Evolutionary conservation across 1,139 yeast species (phyloP).

Genomic region (Eremothecium cymbalariae): DNA sequence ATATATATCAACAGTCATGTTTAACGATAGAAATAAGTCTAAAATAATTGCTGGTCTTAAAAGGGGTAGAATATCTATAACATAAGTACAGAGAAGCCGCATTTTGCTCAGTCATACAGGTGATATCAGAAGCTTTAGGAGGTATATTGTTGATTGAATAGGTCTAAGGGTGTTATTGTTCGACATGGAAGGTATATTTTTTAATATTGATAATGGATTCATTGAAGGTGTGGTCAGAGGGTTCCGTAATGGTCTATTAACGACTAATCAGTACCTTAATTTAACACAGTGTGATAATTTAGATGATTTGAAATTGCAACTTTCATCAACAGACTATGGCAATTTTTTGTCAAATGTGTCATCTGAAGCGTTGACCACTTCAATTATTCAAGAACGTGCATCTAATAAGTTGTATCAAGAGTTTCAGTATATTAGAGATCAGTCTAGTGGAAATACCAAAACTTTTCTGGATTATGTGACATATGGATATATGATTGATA

Average conservation of each 20-base stretch:
- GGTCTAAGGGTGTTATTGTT: too few species aligned
- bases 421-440: slow-evolving; percentile 76
- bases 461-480: slow-evolving; percentile 85
- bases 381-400: slow-evolving; percentile 72
- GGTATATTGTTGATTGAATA: too few species aligned
- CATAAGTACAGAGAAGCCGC: too few species aligned
- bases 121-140: too few species aligned
- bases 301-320: slow-evolving; percentile 87
- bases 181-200: slow-evolving; percentile 81
- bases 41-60: too few species aligned
- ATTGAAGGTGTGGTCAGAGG: slow-evolving; percentile 95
- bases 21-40: too few species aligned
- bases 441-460: slow-evolving; percentile 71
- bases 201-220: slow-evolving; percentile 81
- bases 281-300: slow-evolving; percentile 92
- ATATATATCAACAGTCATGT: too few species aligned
- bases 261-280: slow-evolving; percentile 74
- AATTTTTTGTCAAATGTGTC: slow-evolving; percentile 78
- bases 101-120: too few species aligned
- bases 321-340: slow-evolving; percentile 94
- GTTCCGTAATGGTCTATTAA: slow-evolving; percentile 74
- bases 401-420: slow-evolving; percentile 70
- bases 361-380: slow-evolving; percentile 66
- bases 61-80: too few species aligned
- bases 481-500: slow-evolving; percentile 97